Conservation (phyloP, 1,139 yeast genomes). For the Geotrichum siamense region DNA sequence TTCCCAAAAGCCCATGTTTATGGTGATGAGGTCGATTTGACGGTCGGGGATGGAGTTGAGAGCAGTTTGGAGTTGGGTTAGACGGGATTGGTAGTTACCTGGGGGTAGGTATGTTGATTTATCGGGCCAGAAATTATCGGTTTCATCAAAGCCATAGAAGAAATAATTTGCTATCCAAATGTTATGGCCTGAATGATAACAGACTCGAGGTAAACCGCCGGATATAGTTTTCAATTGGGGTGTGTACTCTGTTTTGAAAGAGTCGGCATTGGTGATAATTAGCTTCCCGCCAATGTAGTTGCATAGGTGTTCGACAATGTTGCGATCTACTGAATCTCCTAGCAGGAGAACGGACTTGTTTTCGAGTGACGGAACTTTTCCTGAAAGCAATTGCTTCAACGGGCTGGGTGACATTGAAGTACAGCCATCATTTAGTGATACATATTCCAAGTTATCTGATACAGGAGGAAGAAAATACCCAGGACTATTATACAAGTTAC, state of each 20-base stretch:
- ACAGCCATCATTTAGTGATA: constrained; percentile 16
- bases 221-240: constrained; percentile 3
- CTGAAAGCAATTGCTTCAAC: constrained; percentile 7
- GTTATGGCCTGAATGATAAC: constrained; percentile 18
- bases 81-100: constrained; percentile 16
- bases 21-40: constrained; percentile 17
- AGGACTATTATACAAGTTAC: constrained; percentile 18
- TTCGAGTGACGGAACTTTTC: constrained; percentile 9
- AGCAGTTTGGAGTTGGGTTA: constrained; percentile 13
- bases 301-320: constrained; percentile 18
- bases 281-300: constrained; percentile 13
- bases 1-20: constrained; percentile 21
- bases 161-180: constrained; percentile 18
- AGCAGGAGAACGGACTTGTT: constrained; percentile 19
- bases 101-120: constrained; percentile 18
- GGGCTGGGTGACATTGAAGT: constrained; percentile 16
- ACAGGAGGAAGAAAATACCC: constrained; percentile 16
- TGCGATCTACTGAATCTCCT: constrained; percentile 21
- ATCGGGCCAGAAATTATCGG: constrained; percentile 18
- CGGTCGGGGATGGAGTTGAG: constrained; percentile 13
- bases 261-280: constrained; percentile 15
- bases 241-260: constrained; percentile 9
- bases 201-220: constrained; percentile 18
- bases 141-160: constrained; percentile 18
- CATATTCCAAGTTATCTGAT: constrained; percentile 9